These are phyloP conservation scores for Tetrahymena elliotti DNA, from an alignment of 73 alveolate species.

Conservation along the genomic window DNA sequence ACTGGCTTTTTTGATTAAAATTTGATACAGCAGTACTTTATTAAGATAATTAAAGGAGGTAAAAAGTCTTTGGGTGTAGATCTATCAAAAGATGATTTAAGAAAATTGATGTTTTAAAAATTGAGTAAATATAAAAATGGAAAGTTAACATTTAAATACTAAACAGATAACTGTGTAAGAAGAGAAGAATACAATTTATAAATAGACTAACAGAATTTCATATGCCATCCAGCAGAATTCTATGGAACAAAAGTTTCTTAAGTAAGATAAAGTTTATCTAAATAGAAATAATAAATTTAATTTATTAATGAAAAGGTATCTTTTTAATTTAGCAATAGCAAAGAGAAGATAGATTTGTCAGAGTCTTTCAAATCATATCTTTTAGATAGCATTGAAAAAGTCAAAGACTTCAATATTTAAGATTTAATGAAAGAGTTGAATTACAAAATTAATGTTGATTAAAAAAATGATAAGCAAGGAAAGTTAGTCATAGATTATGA, in stretches of 20 bases:
- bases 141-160: neutral
- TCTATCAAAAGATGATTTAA: neutral
- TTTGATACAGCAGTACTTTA: neutral
- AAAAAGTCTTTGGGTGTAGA: neutral
- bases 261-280: neutral
- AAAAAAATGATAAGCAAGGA: neutral
- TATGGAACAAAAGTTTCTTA: neutral
- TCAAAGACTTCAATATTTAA: neutral
- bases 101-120: too few relatives aligned
- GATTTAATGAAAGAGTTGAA: neutral
- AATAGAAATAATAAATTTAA: too few relatives aligned
- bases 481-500: neutral
- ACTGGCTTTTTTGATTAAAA: too few relatives aligned
- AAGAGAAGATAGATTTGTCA: neutral
- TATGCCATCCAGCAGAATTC: neutral
- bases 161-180: neutral
- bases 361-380: neutral
- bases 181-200: neutral
- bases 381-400: neutral
- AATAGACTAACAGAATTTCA: neutral
- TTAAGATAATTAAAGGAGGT: neutral
- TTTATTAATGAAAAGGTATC: neutral
- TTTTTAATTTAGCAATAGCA: too few relatives aligned
- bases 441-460: neutral
- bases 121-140: neutral